Evolutionary conservation across 1,284 basidiomycete species (phyloP), one percentile per base, ranked within the genome.

Genomic region (Heliocybe sulcata): DNA sequence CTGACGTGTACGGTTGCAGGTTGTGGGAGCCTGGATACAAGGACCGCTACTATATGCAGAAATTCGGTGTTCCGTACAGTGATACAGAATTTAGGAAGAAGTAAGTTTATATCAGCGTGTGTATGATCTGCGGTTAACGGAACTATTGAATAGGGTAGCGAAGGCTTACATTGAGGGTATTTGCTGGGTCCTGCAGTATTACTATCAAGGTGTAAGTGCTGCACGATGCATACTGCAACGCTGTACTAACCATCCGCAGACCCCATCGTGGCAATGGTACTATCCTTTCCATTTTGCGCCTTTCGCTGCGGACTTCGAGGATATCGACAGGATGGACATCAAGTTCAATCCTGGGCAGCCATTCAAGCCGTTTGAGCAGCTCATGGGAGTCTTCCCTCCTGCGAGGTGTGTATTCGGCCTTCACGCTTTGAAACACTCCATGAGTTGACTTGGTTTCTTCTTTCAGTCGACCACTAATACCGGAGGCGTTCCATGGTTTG

Each of bases 191-290:
- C 72, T 99, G 53, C 87, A 90, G 57, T 99, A 99, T 72, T 99
- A 99, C 68, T 99, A 98, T 71, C 96, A 98, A 80, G 97, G 97
- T 61, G 93, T 92, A 65, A 56, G 85, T 77, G 31, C 42, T 56
- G 54, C 50, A 51, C 12, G 51, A 23, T 26, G 35, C 29, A 8
- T 9, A 12, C 48, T 26, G 33, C 51, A 16, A 50, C 50, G 23
- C 31, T 45, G 27, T n/a, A n/a, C 8, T 55, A 64, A 47, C 60
- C 31, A 35, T 27, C 25, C 29, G 47, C 56, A 92, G 90, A 85
- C 90, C n/a, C 94, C 96, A 2, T 96, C 94, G 1, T 99, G 97
- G 97, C 87, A 94, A 64, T 99, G 97, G 97, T 99, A 90, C 72
- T 99, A 98, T 68, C 97, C 97, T 0, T 97, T 92, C 67, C 96